Evolutionary conservation across 2,329 filamentous ascomycete genomes (phyloP), one percentile per base, ranked within the genome.

Genomic region (Diaporthe humulicola): DNA sequence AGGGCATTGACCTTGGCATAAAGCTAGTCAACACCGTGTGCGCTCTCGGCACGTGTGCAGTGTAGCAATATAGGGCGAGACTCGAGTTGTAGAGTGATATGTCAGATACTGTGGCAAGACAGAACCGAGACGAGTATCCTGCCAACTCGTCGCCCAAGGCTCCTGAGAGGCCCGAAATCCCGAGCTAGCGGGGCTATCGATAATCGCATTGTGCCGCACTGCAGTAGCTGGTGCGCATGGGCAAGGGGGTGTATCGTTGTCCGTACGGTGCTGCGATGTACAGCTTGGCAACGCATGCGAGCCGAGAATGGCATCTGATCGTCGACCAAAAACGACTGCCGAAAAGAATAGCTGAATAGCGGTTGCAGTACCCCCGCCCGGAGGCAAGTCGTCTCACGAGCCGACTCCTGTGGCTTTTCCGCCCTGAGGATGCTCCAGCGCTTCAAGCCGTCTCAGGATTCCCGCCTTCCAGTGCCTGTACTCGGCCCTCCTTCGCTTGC

Each of bases 401-500:
- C 77, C 77, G 14, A 77, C 45, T 6, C 45, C 70, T 77, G 78
- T 79, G 22, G 67, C 48, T 19, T 58, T 33, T 56, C 33, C 64
- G 7, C 50, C 40, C 12, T 71, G 40, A 56, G 25, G 60, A 40
- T 50, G 40, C 64, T 80, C 78, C 38, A 80, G 52, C 30, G 72
- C 17, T 71, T 76, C 74, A 74, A 94, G 90, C 77, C 87, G 87
- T 74, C 83, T 84, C 80, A 94, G 78, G 36, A 95, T 88, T 1
- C 81, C 84, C 6, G 87, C 86, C 82, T 92, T 92, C 94, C 94
- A 97, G 25, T 81, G 82, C 58, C 81, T 85, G 80, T 92, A 95
- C 15, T 93, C 90, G 54, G 85, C 86, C 78, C 88, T 87, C 77
- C 90, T 91, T 76, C 88, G 85, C 66, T 92, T 90, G 76, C 91